Conservation (phyloP, 2,329 filamentous ascomycete species). For the Tolypocladium pustulatum region DNA sequence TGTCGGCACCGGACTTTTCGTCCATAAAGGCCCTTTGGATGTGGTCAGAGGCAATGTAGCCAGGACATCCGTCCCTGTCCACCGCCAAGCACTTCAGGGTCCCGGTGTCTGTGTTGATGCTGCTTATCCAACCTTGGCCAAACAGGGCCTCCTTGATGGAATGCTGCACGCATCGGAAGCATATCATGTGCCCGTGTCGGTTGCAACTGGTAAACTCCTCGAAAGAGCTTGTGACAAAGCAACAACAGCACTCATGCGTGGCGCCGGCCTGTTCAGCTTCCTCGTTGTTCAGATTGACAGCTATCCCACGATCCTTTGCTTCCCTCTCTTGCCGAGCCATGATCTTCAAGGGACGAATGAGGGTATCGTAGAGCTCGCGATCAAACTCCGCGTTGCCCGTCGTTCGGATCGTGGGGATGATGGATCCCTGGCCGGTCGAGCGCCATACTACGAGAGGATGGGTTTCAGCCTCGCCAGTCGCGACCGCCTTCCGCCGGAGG, state of each 20-base stretch:
- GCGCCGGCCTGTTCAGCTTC: constrained; percentile 48
- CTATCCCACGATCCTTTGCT: constrained; percentile 40
- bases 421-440: constrained; percentile 41
- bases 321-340: constrained; percentile 32
- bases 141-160: constrained; percentile 82
- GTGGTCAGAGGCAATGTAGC: constrained; percentile 59
- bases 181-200: constrained; percentile 59
- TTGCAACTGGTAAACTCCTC: constrained; percentile 68
- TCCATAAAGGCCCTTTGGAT: constrained; percentile 63
- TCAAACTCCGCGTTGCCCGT: constrained; percentile 58
- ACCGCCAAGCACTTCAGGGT: constrained; percentile 79
- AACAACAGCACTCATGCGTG: constrained; percentile 66
- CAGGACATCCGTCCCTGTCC: constrained; percentile 57
- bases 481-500: constrained; percentile 48
- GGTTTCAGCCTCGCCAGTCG: constrained; percentile 42
- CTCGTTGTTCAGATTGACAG: constrained; percentile 42
- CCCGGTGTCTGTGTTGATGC: constrained; percentile 60
- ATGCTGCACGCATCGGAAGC: constrained; percentile 72
- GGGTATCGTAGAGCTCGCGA: constrained; percentile 46
- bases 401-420: constrained; percentile 50
- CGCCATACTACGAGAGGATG: constrained; percentile 55
- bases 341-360: constrained; percentile 43
- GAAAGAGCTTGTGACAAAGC: constrained; percentile 60
- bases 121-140: constrained; percentile 83
- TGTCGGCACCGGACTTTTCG: constrained; percentile 59